Percentiles rank a stretch among this genome's conserved stretches.
These are phyloP conservation scores for Schizopora paradoxa DNA, from an alignment of 1,284 basidiomycete genomes.

Conservation along the genomic window DNA sequence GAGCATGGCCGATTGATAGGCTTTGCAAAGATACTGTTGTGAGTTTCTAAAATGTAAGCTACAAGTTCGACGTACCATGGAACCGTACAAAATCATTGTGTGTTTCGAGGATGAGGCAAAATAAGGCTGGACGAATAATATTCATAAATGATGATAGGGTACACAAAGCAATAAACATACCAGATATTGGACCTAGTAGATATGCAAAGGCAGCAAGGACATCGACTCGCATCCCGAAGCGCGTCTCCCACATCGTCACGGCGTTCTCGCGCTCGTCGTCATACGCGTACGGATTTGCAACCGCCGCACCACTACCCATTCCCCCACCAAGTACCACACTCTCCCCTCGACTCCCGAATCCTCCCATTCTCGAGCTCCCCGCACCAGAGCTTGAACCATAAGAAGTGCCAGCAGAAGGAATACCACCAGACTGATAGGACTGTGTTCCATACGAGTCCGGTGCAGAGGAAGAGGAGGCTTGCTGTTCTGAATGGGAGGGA, in stretches of 20 bases:
- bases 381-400: slow-evolving; percentile 34
- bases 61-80: slow-evolving; percentile 49
- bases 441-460: no score
- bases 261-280: slow-evolving; percentile 39
- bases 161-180: slow-evolving; percentile 40
- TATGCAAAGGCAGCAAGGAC: slow-evolving; percentile 65
- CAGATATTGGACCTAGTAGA: slow-evolving; percentile 68
- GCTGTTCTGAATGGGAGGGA: slow-evolving; percentile 34
- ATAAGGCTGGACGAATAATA: slow-evolving; percentile 44
- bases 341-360: slow-evolving; percentile 10
- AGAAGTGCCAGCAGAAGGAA: slow-evolving; percentile 52
- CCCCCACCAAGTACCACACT: no score
- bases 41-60: slow-evolving; percentile 6
- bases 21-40: slow-evolving; percentile 33
- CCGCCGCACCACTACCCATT: no score
- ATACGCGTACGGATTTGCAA: no score
- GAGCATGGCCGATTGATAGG: slow-evolving; percentile 75
- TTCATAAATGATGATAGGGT: no score
- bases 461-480: slow-evolving; percentile 39
- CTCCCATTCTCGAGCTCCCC: slow-evolving; percentile 7
- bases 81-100: slow-evolving; percentile 79
- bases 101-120: slow-evolving; percentile 70
- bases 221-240: slow-evolving; percentile 67
- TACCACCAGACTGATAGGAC: slow-evolving; percentile 72
- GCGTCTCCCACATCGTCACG: slow-evolving; percentile 67